Evolutionary conservation across 2,329 filamentous ascomycete genomes (phyloP), one percentile per base, ranked within the genome.

Genomic region (Sporothrix inflata): DNA sequence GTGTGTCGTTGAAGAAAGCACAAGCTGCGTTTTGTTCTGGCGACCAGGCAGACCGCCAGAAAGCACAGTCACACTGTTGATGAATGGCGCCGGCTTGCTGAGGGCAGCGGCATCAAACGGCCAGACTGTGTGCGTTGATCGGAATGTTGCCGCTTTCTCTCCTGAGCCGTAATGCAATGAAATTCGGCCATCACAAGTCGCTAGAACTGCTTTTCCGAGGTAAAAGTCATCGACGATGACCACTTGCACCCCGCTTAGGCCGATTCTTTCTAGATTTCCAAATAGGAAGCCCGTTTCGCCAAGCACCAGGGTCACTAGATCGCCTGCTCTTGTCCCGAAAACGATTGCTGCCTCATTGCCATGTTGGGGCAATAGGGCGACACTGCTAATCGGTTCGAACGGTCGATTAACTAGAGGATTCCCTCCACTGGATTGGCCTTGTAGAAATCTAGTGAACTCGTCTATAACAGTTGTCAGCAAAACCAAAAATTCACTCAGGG

Each of bases 251-350:
- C 75, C 71, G 1, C 76, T 76, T 12, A 72, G 73, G 4, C 79
- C 79, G 51, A 79, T 74, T 40, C 75, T 77, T 30, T 77, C 76
- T 5, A 79, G 74, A 16, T 78, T 72, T 6, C 78, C 74, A 0
- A 75, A 72, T 3, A 73, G 70, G 8, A 76, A 57, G 4, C 74
- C 75, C 6, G 80, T 53, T 19, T 75, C 75, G 34, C 65, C 61
- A 3, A 78, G 69, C 12, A 71, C 60, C 19, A 86, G 70, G 0
- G 81, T 85, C 38, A 87, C 77, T 1, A 89, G 77, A 47, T 86
- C 82, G 1, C 88, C 88, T 71, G 84, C 85, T 69, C 86, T 83
- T 34, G 85, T 88, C 9, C 87, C 87, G 4, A 84, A 76, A 1
- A 88, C 71, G 16, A 78, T 38, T 0, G 75, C 77, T 73, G 40